These are phyloP conservation scores for Calvatia gigantea DNA, from an alignment of 768 basidiomycete genomes.

Conservation along the genomic window DNA sequence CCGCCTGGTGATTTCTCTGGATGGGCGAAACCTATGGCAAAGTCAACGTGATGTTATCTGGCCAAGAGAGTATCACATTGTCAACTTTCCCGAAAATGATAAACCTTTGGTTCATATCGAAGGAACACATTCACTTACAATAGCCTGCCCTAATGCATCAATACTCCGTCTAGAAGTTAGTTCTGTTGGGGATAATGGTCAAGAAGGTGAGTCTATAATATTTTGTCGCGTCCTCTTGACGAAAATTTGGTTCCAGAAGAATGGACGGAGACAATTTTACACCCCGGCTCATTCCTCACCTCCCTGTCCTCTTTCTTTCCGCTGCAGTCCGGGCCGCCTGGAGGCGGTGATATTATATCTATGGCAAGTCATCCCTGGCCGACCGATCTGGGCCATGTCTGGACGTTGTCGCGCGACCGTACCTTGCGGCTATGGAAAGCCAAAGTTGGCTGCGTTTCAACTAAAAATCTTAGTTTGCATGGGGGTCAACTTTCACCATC, in stretches of 20 bases:
- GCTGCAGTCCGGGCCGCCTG: constrained; percentile 40
- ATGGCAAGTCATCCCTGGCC: constrained; percentile 73
- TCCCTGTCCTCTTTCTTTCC: constrained; percentile 67
- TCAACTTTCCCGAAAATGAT: constrained; percentile 41
- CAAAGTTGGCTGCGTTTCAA: constrained; percentile 68
- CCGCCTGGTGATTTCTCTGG: constrained; percentile 63
- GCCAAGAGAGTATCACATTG: constrained; percentile 67
- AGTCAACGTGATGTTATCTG: constrained; percentile 50
- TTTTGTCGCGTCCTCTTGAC: constrained; percentile 8
- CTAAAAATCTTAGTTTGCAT: constrained; percentile 44
- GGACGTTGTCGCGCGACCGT: constrained; percentile 86
- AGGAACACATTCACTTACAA: constrained; percentile 61
- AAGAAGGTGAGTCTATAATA: constrained; percentile 48
- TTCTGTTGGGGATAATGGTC: constrained; percentile 45
- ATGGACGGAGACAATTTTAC: constrained; percentile 65
- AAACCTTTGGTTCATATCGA: constrained; percentile 59
- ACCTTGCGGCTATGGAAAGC: constrained; percentile 84
- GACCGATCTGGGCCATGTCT: constrained; percentile 69
- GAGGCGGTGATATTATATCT: constrained; percentile 62
- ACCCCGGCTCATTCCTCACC: constrained; percentile 64
- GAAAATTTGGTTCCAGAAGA: constrained; percentile 42
- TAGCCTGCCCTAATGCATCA: constrained; percentile 58
- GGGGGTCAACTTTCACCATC: constrained; percentile 18
- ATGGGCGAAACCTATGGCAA: constrained; percentile 55
- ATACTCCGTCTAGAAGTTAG: constrained; percentile 71